Base-by-base conservation (phyloP, 2,329 filamentous ascomycete genomes). In the Lecanicillium sp. region DNA sequence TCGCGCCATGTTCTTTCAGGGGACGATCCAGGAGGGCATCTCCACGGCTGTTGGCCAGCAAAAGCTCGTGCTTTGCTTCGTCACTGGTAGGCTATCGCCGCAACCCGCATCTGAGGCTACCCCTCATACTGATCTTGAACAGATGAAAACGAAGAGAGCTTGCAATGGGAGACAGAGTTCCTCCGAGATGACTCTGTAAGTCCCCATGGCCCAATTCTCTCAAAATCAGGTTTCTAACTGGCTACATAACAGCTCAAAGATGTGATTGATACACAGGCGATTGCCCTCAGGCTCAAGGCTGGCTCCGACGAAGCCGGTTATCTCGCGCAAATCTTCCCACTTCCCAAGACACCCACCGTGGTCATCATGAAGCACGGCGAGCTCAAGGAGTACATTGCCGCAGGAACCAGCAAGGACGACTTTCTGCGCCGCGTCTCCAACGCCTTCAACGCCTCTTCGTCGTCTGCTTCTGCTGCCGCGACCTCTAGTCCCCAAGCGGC, bases 51-150 rank as follows among this genome's bases (percentile, higher is more conserved):
- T 96, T 6, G 74, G 77, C 44, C 71, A 89, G 57, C 68, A 77
- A 43, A 94, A 90, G 60, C 71, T 84, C 14, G 84, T 96, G 1
- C 74, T 85, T 20, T 94, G 87, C 63, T 94, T 96, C 60, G 81
- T 95, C 22, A 77, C 79, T 54, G 82, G 86, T 87, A 60, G 48
- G 67, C 48, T 46, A 25, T 14, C 38, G 17, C 31, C 36, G 13
- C 11, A 28, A 17, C 40, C 15, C 48, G 19, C 15, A n/a, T n/a
- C n/a, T n/a, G 15, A 33, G 17, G 34, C 37, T 55, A 39, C 54
- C 44, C 36, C 31, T 8, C 11, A 13, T 17, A 12, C 29, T 35
- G 20, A 34, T 17, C 19, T 46, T 44, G 46, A 39, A 17, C 41
- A 88, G 86, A 94, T 58, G 76, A 77, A 37, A 71, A 72, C 29